phyloP scores from a whole-genome alignment of 768 basidiomycete species.

The Leucogyrophana mollusca region DNA sequence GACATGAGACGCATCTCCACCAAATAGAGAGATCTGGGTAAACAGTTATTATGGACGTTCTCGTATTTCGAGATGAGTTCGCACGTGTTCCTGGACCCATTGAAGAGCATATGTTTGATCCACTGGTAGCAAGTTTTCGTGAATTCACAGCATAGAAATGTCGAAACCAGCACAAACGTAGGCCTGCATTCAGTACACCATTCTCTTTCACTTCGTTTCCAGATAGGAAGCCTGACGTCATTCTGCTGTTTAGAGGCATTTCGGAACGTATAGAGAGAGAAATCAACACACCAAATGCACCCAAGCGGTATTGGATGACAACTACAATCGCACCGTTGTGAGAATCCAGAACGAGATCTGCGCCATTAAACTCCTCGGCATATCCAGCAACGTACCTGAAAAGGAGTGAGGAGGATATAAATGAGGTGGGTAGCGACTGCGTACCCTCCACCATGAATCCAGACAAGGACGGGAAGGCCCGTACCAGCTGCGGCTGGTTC shows the following conservation, averaged over 20 bases:
- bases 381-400: constrained; percentile 23
- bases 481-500: not conserved
- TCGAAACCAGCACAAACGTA: constrained; percentile 24
- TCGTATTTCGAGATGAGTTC: not conserved
- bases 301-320: constrained; percentile 33
- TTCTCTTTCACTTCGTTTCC: constrained; percentile 25
- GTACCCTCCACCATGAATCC: constrained; percentile 37
- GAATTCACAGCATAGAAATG: not conserved
- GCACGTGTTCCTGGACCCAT: constrained; percentile 36
- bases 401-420: constrained; percentile 1
- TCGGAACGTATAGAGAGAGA: constrained; percentile 21
- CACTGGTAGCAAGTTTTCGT: constrained; percentile 17
- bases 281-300: constrained; percentile 28
- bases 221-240: constrained; percentile 26
- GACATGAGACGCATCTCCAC: constrained; percentile 30
- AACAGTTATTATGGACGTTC: not conserved
- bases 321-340: constrained; percentile 24
- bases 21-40: constrained; percentile 30
- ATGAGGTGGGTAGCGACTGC: not conserved
- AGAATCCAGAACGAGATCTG: constrained; percentile 23
- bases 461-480: constrained; percentile 32
- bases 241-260: not conserved
- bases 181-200: constrained; percentile 35
- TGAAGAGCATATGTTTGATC: constrained; percentile 33
- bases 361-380: constrained; percentile 15